phyloP scores from a whole-genome alignment of 1,139 yeast genomes.

The Magnusiomyces sp. region DNA sequence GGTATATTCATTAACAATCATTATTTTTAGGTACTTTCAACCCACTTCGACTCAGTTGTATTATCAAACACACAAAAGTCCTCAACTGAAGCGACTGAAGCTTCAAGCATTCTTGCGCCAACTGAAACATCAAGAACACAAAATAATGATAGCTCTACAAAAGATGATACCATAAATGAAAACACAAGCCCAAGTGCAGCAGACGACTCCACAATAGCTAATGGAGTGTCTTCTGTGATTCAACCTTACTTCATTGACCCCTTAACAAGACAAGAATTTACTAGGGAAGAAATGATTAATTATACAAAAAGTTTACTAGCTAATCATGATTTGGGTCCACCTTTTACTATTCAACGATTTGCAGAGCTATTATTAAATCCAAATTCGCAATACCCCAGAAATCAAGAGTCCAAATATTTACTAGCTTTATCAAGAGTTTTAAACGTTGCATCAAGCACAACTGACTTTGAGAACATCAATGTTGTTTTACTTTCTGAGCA shows the following conservation, averaged over 20 bases:
- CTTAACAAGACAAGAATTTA: slow-evolving; percentile 19
- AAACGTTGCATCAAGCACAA: slow-evolving; percentile 29
- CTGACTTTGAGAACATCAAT: slow-evolving; percentile 24
- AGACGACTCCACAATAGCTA: not conserved
- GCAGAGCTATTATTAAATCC: slow-evolving; percentile 47
- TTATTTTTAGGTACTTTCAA: not conserved
- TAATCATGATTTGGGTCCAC: slow-evolving; percentile 38
- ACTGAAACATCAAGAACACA: not conserved
- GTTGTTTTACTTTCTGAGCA: slow-evolving; percentile 7
- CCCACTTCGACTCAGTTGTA: not conserved
- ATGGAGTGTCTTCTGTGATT: not conserved
- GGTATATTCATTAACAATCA: too few species aligned
- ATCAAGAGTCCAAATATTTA: slow-evolving; percentile 32
- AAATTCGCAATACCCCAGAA: slow-evolving; percentile 30
- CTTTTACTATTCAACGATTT: slow-evolving; percentile 50
- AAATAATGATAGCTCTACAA: not conserved
- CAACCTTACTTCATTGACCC: slow-evolving; percentile 18
- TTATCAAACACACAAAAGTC: too few species aligned
- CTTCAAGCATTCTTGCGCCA: not conserved
- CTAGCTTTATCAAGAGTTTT: slow-evolving; percentile 32
- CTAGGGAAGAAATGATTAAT: slow-evolving; percentile 20
- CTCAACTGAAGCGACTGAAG: too few species aligned
- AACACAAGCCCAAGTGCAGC: not conserved
- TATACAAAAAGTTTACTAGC: slow-evolving; percentile 25
- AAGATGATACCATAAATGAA: not conserved